Evolutionary conservation across 1,284 basidiomycete genomes (phyloP), one percentile per base, ranked within the genome.

Genomic region (Tilletia indica): DNA sequence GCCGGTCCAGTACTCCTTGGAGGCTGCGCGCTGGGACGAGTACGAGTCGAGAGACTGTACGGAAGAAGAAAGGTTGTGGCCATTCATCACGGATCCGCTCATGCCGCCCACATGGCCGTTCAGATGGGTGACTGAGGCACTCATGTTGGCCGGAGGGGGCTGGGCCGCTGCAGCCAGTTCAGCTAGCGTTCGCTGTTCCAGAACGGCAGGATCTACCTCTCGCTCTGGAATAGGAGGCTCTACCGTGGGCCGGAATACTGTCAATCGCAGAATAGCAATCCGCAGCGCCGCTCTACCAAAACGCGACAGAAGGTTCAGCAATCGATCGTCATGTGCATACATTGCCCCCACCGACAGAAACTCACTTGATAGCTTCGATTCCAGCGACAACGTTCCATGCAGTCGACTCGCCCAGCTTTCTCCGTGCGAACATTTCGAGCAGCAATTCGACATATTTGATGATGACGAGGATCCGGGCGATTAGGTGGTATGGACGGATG

Each of bases 311-410:
- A 31, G 25, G 3, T n/a, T 58, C n/a, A 58, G 56, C 25, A 54
- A 14, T n/a, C 51, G 25, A 31, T 31, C 25, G 25, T 31, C 25
- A 36, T 21, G n/a, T 19, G 14, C 39, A 36, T 21, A 47, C 56
- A 36, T 45, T 14, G 6, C 6, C 14, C 42, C 3, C 42, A 3
- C 14, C 42, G 3, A 8, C 1, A 8, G 25, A 25, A 12, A 74
- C 73, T 48, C 75, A 82, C 76, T 86, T 86, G 77, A 85, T 68
- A 6, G 76, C 76, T 70, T 86, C 86, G 56, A 86, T 78, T 19
- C 77, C 81, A 25, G 85, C 76, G n/a, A 86, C 85, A 4, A 85
- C 82, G 71, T 85, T 78, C 80, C 85, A 85, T 0, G 84, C 84
- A 25, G 76, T 73, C 11, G 74, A 71, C 25, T 73, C 68, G 0